Percentiles rank a stretch among this genome's conserved stretches.
Evolutionary conservation across 1,139 yeast genomes (phyloP).

Genomic region (Pichia sorboxylosa): DNA sequence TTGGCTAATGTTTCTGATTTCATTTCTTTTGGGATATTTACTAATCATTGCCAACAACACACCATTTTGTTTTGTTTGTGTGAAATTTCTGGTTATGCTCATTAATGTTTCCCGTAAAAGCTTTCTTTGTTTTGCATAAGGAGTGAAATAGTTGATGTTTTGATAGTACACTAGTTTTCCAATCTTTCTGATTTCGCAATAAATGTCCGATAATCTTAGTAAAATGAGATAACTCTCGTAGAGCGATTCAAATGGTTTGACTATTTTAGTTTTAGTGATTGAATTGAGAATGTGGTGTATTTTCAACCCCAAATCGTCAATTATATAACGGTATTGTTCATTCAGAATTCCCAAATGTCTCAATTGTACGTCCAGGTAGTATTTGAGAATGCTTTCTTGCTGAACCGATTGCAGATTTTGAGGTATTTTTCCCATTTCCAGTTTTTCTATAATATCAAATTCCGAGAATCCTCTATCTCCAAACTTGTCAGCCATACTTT

Average conservation of each 20-base stretch:
- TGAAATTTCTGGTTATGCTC: conserved; percentile 34
- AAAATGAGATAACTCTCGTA: conserved; percentile 18
- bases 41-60: conserved; percentile 40
- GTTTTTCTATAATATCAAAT: conserved; percentile 2
- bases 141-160: conserved; percentile 19
- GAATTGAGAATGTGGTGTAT: conserved; percentile 9
- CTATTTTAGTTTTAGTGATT: conserved; percentile 1
- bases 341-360: conserved; percentile 6
- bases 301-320: conserved; percentile 10
- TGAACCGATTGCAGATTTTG: conserved; percentile 2
- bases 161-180: conserved; percentile 22
- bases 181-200: conserved; percentile 21
- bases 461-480: conserved; percentile 5
- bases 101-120: conserved; percentile 22
- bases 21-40: conserved; percentile 35
- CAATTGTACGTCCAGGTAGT: conserved; percentile 8
- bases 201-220: conserved; percentile 23
- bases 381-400: conserved; percentile 10
- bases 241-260: conserved; percentile 5
- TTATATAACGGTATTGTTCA: conserved; percentile 7
- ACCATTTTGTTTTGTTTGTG: conserved; percentile 40
- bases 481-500: not conserved
- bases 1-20: conserved; percentile 18
- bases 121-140: conserved; percentile 17
- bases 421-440: conserved; percentile 6